Evolutionary conservation across 768 basidiomycete genomes (phyloP).

Genomic region (Russula earlei): DNA sequence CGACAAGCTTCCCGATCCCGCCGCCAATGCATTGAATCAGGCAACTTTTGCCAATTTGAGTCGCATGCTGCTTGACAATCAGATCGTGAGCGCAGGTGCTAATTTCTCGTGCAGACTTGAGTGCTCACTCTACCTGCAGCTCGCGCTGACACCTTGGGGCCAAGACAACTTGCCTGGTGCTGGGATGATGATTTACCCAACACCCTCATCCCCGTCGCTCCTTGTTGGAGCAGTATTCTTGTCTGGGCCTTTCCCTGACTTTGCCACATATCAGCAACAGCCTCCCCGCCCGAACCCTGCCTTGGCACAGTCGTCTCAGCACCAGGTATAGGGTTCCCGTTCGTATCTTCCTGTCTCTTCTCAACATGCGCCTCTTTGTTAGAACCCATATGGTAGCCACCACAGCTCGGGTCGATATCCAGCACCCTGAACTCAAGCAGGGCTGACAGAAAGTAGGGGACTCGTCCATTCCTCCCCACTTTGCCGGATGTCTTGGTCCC

Average conservation of each 20-base stretch:
- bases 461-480: not conserved
- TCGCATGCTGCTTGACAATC: conserved; percentile 39
- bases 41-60: conserved; percentile 47
- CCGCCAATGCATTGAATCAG: conserved; percentile 41
- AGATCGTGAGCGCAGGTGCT: conserved; percentile 35
- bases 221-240: conserved; percentile 17
- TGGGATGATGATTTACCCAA: conserved; percentile 19
- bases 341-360: not conserved
- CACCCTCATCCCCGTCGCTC: conserved; percentile 10
- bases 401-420: conserved; percentile 10
- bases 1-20: conserved; percentile 43
- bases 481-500: too few species aligned
- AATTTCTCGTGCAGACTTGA: not conserved
- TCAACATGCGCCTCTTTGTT: not conserved
- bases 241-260: conserved; percentile 41
- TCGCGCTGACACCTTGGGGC: conserved; percentile 16
- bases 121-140: not conserved
- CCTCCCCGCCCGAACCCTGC: conserved; percentile 20
- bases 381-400: conserved; percentile 10
- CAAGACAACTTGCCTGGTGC: conserved; percentile 14
- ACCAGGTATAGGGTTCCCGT: conserved; percentile 7
- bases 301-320: conserved; percentile 37
- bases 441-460: not conserved
- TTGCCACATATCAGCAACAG: conserved; percentile 23
- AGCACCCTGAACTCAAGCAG: not conserved